These are phyloP conservation scores for Eremothecium gossypii DNA, from an alignment of 1,139 yeast species.

Conservation along the genomic window DNA sequence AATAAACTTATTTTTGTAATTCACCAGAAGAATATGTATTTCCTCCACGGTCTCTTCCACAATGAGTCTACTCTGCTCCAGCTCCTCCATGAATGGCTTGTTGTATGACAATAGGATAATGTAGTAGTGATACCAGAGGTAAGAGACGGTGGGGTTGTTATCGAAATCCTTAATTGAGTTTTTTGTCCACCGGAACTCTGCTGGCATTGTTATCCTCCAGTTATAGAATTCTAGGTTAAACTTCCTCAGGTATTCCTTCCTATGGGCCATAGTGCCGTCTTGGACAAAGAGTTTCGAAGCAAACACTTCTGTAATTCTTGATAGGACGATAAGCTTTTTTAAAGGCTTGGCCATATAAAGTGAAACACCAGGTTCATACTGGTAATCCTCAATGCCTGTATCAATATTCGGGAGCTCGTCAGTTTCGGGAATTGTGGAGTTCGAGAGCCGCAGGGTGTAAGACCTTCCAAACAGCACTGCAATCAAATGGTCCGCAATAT, in stretches of 20 bases:
- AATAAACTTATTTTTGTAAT: conserved; percentile 29
- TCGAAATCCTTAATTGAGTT: conserved; percentile 34
- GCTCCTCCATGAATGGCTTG: conserved; percentile 41
- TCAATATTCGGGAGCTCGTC: conserved; percentile 49
- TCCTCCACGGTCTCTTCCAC: conserved; percentile 27
- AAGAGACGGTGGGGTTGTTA: conserved; percentile 41
- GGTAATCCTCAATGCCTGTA: conserved; percentile 37
- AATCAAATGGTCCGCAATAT: conserved; percentile 51
- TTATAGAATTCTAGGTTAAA: conserved; percentile 39
- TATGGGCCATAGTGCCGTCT: conserved; percentile 16
- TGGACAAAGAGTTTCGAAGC: conserved; percentile 26
- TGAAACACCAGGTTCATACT: conserved; percentile 24
- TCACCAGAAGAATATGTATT: conserved; percentile 27
- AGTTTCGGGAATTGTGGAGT: conserved; percentile 51
- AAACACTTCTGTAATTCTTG: conserved; percentile 46
- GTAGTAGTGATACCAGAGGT: conserved; percentile 48
- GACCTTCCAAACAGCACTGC: conserved; percentile 49
- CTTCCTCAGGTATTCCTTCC: conserved; percentile 28
- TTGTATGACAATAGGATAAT: conserved; percentile 47
- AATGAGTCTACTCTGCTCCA: conserved; percentile 16
- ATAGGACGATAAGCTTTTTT: conserved; percentile 40
- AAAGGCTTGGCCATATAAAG: conserved; percentile 36
- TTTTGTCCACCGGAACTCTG: conserved; percentile 41
- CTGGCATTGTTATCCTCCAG: conserved; percentile 40
- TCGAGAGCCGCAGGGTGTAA: conserved; percentile 42